Base-by-base conservation (phyloP, 345 rosid species). In the Syzygium aromaticum region DNA sequence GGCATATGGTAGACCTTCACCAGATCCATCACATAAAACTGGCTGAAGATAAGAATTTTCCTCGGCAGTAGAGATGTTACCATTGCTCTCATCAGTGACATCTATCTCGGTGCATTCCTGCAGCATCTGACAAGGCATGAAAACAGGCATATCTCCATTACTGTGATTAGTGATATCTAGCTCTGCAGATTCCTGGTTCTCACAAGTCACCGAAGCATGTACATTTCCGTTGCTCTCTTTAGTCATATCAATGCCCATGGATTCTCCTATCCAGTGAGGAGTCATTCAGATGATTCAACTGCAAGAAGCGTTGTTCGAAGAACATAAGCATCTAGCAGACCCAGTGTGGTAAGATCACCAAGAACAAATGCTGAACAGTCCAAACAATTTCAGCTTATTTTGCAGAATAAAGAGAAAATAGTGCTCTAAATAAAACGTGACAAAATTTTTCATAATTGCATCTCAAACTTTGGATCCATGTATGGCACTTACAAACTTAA, bases 1-100 rank as follows among this genome's bases (percentile, higher is more conserved):
- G 17, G 99, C 99, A 94, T 91, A 97, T 11, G 99, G 98, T 85
- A 95, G 91, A 85, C 98, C 99, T 89, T 93, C 93, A 57, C 99
- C 99, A 2, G 43, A 54, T 82, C 90, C 88, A 17, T 82, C 87
- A 11, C 92, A 93, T 0, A 90, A 90, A 85, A 97, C 92, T 33
- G 95, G 93, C 10, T 87, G 85, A n/a, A 90, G 88, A 85, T 77
- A 82, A 77, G 88, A 88, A 33, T 88, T 88, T 88, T 92, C 95
- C 83, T 89, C 56, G 4, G 27, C 86, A 11, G 64, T 84, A 3
- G 87, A 87, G 87, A 87, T 85, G 8, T 63, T 89, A 30, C 88
- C 92, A 87, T 88, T 88, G 82, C 85, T 88, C 86, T 88, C 90
- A 52, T 40, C 30, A 49, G 77, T 51, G 77, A 52, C n/a, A 56